A percentile compares a stretch with the other conserved stretches of the same genome.
Evolutionary conservation across 371 early-diverging fungal species (phyloP).

Genomic region (Zopfochytrium polystomum): DNA sequence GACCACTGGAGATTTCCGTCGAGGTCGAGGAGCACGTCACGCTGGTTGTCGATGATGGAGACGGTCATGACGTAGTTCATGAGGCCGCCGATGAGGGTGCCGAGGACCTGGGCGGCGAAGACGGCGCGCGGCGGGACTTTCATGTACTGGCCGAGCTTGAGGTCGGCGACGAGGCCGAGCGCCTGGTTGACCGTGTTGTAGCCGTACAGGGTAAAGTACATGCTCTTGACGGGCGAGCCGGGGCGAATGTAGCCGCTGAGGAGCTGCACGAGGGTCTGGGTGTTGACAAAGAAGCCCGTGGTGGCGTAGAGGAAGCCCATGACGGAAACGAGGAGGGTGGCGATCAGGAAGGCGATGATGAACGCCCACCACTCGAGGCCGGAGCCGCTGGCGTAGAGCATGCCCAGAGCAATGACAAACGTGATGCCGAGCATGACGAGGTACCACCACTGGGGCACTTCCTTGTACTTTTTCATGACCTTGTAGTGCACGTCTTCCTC

Average conservation of each 20-base stretch:
- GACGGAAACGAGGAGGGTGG: constrained; percentile 2
- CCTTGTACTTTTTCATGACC: constrained; percentile 39
- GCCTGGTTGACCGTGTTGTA: constrained; percentile 6
- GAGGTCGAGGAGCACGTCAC: constrained; percentile 4
- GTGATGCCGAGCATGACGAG: constrained; percentile 18
- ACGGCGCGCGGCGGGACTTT: constrained; percentile 31
- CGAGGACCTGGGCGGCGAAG: constrained; percentile 24
- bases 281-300: not conserved
- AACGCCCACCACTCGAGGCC: constrained; percentile 11
- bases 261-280: constrained; percentile 14
- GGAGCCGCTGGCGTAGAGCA: not conserved
- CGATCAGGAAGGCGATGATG: constrained; percentile 1
- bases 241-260: constrained; percentile 15
- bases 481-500: constrained; percentile 12
- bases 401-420: not conserved
- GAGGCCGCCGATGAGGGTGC: constrained; percentile 10
- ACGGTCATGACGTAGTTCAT: constrained; percentile 9
- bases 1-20: constrained; percentile 9
- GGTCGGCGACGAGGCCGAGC: constrained; percentile 29
- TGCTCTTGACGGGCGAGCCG: constrained; percentile 11
- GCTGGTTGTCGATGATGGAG: constrained; percentile 1
- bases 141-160: constrained; percentile 47
- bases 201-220: constrained; percentile 17
- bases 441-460: constrained; percentile 35
- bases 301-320: constrained; percentile 29